These are phyloP conservation scores for Lyophyllum decastes DNA, from an alignment of 768 basidiomycete genomes.

Conservation along the genomic window DNA sequence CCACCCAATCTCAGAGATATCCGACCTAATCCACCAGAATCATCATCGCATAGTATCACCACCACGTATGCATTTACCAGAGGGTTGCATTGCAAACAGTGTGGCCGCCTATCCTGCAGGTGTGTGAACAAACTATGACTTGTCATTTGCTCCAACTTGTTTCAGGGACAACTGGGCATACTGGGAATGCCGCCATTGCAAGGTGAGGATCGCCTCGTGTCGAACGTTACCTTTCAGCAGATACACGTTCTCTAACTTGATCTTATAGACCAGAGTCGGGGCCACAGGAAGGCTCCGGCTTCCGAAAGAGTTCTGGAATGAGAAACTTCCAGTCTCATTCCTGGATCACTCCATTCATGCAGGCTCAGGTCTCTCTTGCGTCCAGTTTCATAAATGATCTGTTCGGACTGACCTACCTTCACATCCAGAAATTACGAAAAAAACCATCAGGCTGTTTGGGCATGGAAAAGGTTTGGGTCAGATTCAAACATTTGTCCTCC, in stretches of 20 bases:
- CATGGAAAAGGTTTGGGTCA: constrained; percentile 23
- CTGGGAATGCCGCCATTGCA: constrained; percentile 69
- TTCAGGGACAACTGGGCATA: constrained; percentile 71
- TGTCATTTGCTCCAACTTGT: constrained; percentile 2
- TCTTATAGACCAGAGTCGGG: constrained; percentile 21
- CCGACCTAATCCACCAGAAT: constrained; percentile 33
- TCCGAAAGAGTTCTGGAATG: constrained; percentile 37
- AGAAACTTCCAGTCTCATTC: constrained; percentile 29
- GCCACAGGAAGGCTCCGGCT: constrained; percentile 29
- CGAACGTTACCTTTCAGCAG: not conserved
- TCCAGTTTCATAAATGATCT: not conserved
- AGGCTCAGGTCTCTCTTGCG: constrained; percentile 28
- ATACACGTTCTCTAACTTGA: not conserved
- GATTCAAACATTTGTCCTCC: constrained; percentile 52
- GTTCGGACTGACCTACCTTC: not conserved
- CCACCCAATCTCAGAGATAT: constrained; percentile 38
- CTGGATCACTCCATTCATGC: constrained; percentile 30
- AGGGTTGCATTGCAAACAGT: constrained; percentile 69
- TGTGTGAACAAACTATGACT: constrained; percentile 27
- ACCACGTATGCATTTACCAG: constrained; percentile 59
- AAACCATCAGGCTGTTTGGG: constrained; percentile 21
- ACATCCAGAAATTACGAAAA: constrained; percentile 31
- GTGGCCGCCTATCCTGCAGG: constrained; percentile 78
- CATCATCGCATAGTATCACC: constrained; percentile 34
- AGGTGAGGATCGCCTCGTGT: constrained; percentile 33